Evolutionary conservation across 768 basidiomycete species (phyloP).

Genomic region (Rhodotorula toruloides): DNA sequence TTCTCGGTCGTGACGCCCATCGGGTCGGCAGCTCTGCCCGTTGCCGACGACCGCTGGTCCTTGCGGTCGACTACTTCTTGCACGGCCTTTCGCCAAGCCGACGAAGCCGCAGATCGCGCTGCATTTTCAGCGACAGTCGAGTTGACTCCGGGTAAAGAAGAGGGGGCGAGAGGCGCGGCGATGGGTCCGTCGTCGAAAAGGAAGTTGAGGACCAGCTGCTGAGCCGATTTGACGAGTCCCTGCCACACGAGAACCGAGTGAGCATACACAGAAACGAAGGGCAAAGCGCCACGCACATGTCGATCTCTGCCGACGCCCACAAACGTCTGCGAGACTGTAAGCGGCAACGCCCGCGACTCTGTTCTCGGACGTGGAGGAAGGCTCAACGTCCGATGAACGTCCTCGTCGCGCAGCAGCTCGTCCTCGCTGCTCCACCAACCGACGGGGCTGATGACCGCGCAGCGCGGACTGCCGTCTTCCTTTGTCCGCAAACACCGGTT

Average conservation of each 20-base stretch:
- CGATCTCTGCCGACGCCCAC: slow-evolving; percentile 58
- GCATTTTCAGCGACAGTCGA: slow-evolving; percentile 29
- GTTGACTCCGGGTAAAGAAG: slow-evolving; percentile 48
- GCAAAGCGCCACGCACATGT: slow-evolving; percentile 41
- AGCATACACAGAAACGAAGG: background rate
- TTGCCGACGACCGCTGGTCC: background rate
- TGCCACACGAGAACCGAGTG: slow-evolving; percentile 35
- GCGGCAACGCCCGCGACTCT: slow-evolving; percentile 59
- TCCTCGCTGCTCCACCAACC: slow-evolving; percentile 69
- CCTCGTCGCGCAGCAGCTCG: slow-evolving; percentile 54
- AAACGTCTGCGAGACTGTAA: slow-evolving; percentile 70
- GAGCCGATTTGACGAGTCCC: slow-evolving; percentile 53
- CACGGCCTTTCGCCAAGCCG: slow-evolving; percentile 42
- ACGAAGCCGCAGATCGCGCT: slow-evolving; percentile 48
- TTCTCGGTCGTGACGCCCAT: slow-evolving; percentile 15
- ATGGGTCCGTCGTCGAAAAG: slow-evolving; percentile 61
- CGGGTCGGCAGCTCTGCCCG: background rate
- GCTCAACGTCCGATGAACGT: slow-evolving; percentile 58
- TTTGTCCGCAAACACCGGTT: slow-evolving; percentile 45
- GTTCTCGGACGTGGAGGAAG: slow-evolving; percentile 55
- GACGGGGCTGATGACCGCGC: slow-evolving; percentile 68
- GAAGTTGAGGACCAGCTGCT: slow-evolving; percentile 71
- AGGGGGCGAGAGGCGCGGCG: slow-evolving; percentile 49
- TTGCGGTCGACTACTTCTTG: slow-evolving; percentile 16
- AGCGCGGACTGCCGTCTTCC: slow-evolving; percentile 45